Conservation (phyloP, 129 eudicot genomes). For the Flaveria ramosissima region DNA sequence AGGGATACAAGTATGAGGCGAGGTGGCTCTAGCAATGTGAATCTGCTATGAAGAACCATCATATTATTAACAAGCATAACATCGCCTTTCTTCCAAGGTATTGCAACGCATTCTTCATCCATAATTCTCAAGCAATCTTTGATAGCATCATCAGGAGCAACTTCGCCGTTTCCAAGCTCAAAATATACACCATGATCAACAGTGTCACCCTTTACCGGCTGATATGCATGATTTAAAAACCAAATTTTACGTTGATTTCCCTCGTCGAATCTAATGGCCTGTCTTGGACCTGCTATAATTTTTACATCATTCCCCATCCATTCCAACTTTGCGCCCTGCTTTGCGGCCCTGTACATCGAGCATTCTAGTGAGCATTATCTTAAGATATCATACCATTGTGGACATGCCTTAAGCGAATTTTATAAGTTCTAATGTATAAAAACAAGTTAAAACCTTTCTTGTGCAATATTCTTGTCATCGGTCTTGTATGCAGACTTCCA, state of each 20-base stretch:
- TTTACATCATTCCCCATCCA: conserved; percentile 22
- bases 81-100: conserved; percentile 30
- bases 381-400: background rate
- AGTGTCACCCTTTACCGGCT: conserved; percentile 18
- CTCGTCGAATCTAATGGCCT: conserved; percentile 9
- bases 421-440: background rate
- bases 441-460: conserved; percentile 25
- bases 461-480: conserved; percentile 62
- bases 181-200: background rate
- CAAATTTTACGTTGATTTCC: background rate
- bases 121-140: conserved; percentile 18
- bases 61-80: conserved; percentile 23
- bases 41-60: conserved; percentile 5
- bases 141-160: conserved; percentile 4
- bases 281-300: conserved; percentile 9
- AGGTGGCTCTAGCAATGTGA: conserved; percentile 3
- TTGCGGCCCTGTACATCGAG: conserved; percentile 13
- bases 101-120: conserved; percentile 23
- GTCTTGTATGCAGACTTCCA: conserved; percentile 81
- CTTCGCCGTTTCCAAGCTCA: conserved; percentile 23
- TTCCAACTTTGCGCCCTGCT: conserved; percentile 24
- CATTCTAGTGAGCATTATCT: background rate
- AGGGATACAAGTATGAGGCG: conserved; percentile 21
- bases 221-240: conserved; percentile 42
- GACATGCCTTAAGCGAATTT: background rate